Percentiles rank a stretch among this genome's conserved stretches.
phyloP scores from a whole-genome alignment of 129 eudicot species.

The Daucus carota region DNA sequence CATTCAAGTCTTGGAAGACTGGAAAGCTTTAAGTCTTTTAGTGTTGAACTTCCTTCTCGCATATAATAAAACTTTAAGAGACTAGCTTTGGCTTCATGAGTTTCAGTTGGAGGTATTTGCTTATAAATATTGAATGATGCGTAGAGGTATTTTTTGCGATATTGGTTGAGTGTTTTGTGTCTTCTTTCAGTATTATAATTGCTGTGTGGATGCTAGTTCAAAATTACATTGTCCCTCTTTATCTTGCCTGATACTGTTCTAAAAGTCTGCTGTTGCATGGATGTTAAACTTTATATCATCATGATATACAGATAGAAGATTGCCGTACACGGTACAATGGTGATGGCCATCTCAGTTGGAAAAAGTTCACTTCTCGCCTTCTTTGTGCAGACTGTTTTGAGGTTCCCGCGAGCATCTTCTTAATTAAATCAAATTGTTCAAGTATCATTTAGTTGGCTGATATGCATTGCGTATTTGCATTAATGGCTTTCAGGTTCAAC shows the following conservation, averaged over 20 bases:
- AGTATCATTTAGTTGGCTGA: background rate
- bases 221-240: background rate
- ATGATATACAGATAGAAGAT: slow-evolving; percentile 70
- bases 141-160: background rate
- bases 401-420: slow-evolving; percentile 25
- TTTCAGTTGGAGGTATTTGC: no score
- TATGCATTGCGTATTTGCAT: background rate
- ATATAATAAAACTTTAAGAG: no score
- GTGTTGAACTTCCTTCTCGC: no score
- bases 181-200: background rate
- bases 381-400: slow-evolving; percentile 88
- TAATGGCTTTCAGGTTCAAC: slow-evolving; percentile 45
- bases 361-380: slow-evolving; percentile 73
- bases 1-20: no score
- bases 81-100: no score
- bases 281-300: background rate
- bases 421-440: background rate
- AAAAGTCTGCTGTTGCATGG: background rate
- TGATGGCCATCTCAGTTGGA: slow-evolving; percentile 94
- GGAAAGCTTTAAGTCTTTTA: no score
- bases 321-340: slow-evolving; percentile 95
- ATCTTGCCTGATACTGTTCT: background rate
- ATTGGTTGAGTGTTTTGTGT: background rate
- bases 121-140: no score
- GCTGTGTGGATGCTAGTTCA: background rate